Conservation (phyloP, 805 yeast genomes). For the Ogataea naganishii region DNA sequence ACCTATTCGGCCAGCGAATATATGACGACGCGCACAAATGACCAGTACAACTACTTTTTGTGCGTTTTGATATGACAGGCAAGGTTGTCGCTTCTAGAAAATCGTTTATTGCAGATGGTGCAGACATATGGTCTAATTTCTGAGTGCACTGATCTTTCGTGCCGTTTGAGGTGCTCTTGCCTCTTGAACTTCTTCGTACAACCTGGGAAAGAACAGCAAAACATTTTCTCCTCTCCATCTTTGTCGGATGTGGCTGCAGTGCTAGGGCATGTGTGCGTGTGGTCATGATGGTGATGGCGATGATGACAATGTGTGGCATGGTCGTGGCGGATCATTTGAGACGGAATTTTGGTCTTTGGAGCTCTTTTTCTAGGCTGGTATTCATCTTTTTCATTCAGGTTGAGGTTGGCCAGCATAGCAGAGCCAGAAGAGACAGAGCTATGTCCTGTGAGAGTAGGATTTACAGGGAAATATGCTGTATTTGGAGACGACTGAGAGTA, state of each 20-base stretch:
- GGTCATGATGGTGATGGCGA: too few relatives aligned
- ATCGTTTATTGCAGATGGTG: slow-evolving; percentile 46
- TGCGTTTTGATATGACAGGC: slow-evolving; percentile 57
- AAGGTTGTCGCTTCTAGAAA: slow-evolving; percentile 60
- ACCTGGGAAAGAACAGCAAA: slow-evolving; percentile 21
- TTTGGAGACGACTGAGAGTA: background rate
- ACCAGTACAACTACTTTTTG: too few relatives aligned
- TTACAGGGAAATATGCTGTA: background rate
- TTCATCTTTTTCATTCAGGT: too few relatives aligned
- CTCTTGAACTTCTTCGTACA: slow-evolving; percentile 43
- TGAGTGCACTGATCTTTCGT: slow-evolving; percentile 58
- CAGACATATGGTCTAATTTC: slow-evolving; percentile 53
- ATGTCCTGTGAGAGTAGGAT: background rate
- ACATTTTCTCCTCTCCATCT: slow-evolving; percentile 25
- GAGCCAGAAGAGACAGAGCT: too few relatives aligned
- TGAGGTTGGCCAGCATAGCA: too few relatives aligned
- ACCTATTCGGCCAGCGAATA: too few relatives aligned
- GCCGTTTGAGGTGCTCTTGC: slow-evolving; percentile 61
- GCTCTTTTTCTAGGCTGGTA: too few relatives aligned
- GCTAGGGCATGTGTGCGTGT: too few relatives aligned
- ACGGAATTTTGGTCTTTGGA: too few relatives aligned
- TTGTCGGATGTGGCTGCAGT: background rate
- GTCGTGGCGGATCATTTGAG: too few relatives aligned
- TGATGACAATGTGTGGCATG: too few relatives aligned
- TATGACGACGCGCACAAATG: too few relatives aligned